Base-by-base conservation (phyloP, 1,284 basidiomycete genomes). In the Marasmius tenuissimus region DNA sequence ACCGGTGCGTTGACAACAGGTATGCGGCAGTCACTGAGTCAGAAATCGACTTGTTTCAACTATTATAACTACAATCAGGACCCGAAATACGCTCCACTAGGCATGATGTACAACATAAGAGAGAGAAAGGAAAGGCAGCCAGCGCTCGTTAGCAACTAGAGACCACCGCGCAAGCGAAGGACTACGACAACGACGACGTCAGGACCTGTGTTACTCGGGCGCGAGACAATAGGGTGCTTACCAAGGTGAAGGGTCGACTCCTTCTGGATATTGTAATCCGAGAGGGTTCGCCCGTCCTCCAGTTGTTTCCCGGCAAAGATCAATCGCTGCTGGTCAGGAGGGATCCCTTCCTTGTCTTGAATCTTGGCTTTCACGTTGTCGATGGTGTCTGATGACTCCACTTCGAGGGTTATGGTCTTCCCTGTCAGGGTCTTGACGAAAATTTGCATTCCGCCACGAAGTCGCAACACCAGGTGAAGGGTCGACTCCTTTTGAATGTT, bases 221-320 rank as follows among this genome's bases (percentile, higher is more conserved):
- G 34, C 11, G 34, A 51, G 58, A 42, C 40, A 55, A n/a, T 54
- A 40, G 58, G 60, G 18, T 22, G 59, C 74, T 59, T 64, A 76
- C 76, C 66, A 50, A 88, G 77, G 76, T 89, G 87, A 57, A 89
- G 82, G 37, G 87, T 89, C 45, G 81, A 83, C 79, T 89, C 87
- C 78, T 88, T 88, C 79, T 88, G 86, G 69, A 88, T 87, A 78
- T 87, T 86, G 76, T 87, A 86, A 73, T 86, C 85, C 58, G 81
- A 81, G 59, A 88, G 80, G 61, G 85, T 86, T 65, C 85, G 82
- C 55, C 85, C 85, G 69, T 87, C 85, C 74, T 86, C 84, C 67
- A 88, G 79, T 75, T 87, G 85, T 78, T 87, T 87, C 60, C 85
- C 85, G 66, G 82, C 85, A 68, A 87, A 88, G 73, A 87, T 87